Evolutionary conservation across 2,329 filamentous ascomycete genomes (phyloP).

Genomic region (Colletotrichum shisoi): DNA sequence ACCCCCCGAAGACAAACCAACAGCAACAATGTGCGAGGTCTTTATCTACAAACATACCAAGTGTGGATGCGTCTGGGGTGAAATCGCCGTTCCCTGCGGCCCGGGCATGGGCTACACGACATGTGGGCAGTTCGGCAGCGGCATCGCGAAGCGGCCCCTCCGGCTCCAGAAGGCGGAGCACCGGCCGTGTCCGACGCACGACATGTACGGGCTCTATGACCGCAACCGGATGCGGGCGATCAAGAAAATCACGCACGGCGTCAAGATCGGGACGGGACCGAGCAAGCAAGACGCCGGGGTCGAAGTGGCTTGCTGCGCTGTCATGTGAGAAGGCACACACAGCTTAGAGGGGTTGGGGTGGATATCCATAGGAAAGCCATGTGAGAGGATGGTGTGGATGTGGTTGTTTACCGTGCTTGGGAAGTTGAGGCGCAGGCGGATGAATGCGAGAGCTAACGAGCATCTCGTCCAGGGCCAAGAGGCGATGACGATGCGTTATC

Average conservation of each 20-base stretch:
- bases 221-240: constrained; percentile 59
- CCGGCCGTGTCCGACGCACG: constrained; percentile 55
- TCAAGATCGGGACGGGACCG: constrained; percentile 60
- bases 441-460: constrained; percentile 16
- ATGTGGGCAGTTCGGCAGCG: constrained; percentile 52
- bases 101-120: constrained; percentile 60
- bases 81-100: constrained; percentile 57
- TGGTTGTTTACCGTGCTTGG: background rate
- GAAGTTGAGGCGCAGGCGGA: constrained; percentile 5
- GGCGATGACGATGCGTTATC: constrained; percentile 6
- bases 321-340: constrained; percentile 48
- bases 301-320: constrained; percentile 47
- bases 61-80: constrained; percentile 63
- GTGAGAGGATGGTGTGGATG: background rate
- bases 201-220: constrained; percentile 55
- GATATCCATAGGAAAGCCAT: background rate
- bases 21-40: constrained; percentile 56
- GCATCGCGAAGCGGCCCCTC: constrained; percentile 49
- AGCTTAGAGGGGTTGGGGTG: too few species aligned
- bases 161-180: constrained; percentile 48
- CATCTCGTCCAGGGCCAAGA: constrained; percentile 19
- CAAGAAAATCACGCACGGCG: constrained; percentile 52
- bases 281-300: constrained; percentile 49
- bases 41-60: constrained; percentile 57
- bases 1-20: background rate